Evolutionary conservation across 306 rosid genomes (phyloP).

Genomic region (Phaseolus lunatus): DNA sequence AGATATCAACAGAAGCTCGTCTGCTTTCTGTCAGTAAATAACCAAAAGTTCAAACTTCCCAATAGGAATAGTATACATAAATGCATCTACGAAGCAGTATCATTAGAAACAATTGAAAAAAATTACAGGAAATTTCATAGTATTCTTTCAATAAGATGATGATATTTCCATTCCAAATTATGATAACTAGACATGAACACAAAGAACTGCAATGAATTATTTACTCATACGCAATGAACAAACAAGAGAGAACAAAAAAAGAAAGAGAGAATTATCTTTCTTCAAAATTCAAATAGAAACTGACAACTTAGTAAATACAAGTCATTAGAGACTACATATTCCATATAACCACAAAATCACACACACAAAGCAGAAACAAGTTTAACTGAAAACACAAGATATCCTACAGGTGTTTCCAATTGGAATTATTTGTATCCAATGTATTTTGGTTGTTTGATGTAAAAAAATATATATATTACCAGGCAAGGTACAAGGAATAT

Average conservation of each 20-base stretch:
- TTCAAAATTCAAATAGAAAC: conserved; percentile 23
- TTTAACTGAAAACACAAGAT: conserved; percentile 18
- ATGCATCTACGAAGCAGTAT: conserved; percentile 42
- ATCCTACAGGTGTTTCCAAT: conserved; percentile 17
- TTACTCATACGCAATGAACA: conserved; percentile 21
- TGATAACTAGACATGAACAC: conserved; percentile 10
- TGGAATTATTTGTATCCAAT: conserved; percentile 24
- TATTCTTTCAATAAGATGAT: conserved; percentile 15
- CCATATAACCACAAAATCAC: conserved; percentile 9
- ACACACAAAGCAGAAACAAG: conserved; percentile 24
- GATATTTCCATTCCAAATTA: conserved; percentile 15
- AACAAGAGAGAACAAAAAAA: neutral
- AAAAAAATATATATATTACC: neutral
- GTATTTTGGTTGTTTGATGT: conserved; percentile 15
- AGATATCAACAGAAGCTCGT: conserved; percentile 90
- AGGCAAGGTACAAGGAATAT: conserved; percentile 26
- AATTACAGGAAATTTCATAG: conserved; percentile 1
- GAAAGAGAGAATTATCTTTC: neutral
- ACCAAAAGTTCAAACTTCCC: conserved; percentile 54
- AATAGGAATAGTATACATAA: conserved; percentile 37
- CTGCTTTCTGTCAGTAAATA: conserved; percentile 73
- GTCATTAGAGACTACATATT: neutral
- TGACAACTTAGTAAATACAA: neutral
- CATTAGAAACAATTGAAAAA: conserved; percentile 26
- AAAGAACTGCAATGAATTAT: conserved; percentile 13